Percentiles rank a stretch among this genome's conserved stretches.
phyloP scores from a whole-genome alignment of 495 filamentous ascomycete species.

The Tuber melanosporum region DNA sequence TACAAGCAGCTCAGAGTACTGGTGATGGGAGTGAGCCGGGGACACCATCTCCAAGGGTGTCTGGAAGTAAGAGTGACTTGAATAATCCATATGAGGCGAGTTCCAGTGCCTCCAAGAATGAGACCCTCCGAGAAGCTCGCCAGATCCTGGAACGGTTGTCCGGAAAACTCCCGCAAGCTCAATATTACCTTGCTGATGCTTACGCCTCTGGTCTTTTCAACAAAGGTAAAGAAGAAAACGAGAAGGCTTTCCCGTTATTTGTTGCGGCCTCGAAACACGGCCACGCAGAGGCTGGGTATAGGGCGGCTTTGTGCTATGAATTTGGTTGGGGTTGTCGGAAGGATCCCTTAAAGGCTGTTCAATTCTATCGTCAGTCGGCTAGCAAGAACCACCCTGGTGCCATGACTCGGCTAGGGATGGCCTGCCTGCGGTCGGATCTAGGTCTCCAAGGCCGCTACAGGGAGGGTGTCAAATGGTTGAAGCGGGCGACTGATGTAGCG shows the following conservation, averaged over 20 bases:
- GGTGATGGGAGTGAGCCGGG: constrained; percentile 48
- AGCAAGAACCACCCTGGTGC: constrained; percentile 92
- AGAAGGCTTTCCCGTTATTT: constrained; percentile 84
- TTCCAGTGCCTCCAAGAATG: constrained; percentile 49
- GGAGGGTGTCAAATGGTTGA: constrained; percentile 95
- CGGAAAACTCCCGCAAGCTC: constrained; percentile 84
- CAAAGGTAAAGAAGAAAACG: constrained; percentile 84
- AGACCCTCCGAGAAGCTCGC: constrained; percentile 79
- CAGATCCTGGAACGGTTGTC: constrained; percentile 78
- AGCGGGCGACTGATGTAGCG: constrained; percentile 79
- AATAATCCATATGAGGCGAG: constrained; percentile 44
- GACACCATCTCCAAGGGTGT: constrained; percentile 45
- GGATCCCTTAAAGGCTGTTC: constrained; percentile 80
- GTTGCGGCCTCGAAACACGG: constrained; percentile 92
- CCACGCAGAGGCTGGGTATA: constrained; percentile 91
- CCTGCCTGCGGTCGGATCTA: constrained; percentile 81
- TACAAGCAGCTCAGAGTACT: constrained; percentile 63
- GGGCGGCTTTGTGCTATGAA: constrained; percentile 90
- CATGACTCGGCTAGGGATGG: constrained; percentile 83
- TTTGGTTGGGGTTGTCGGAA: constrained; percentile 94
- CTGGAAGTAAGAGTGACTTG: constrained; percentile 42
- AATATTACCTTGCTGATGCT: constrained; percentile 94
- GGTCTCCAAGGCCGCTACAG: constrained; percentile 76
- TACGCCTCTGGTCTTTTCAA: constrained; percentile 90
- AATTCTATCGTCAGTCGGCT: constrained; percentile 84